Conservation (phyloP, 331 rosid species). For the Malus hybrid region DNA sequence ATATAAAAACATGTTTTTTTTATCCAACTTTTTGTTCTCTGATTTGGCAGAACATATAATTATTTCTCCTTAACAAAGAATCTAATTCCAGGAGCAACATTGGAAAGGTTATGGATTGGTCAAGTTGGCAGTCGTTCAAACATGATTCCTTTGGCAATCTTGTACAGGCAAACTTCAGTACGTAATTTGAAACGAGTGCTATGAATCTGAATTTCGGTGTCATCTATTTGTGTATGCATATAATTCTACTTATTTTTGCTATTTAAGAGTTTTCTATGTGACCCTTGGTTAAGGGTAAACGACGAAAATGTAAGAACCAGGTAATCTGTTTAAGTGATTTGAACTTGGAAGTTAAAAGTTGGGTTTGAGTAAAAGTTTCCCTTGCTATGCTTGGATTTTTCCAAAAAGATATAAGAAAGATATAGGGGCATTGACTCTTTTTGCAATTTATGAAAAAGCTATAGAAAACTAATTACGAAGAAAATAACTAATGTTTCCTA, state of each 20-base stretch:
- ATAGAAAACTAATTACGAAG: not conserved
- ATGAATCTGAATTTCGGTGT: not conserved
- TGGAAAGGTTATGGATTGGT: slow-evolving; percentile 65
- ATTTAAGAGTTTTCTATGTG: no score
- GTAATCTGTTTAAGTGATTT: no score
- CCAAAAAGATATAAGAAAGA: no score
- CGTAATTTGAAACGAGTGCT: not conserved
- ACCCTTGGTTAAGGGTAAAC: no score
- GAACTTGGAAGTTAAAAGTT: no score
- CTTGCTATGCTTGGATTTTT: not conserved
- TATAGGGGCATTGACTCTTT: not conserved
- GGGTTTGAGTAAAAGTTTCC: no score
- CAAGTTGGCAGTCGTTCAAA: slow-evolving; percentile 34
- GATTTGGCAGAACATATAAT: no score
- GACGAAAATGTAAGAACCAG: not conserved
- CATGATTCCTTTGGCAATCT: slow-evolving; percentile 57
- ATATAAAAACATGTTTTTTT: no score
- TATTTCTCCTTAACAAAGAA: not conserved
- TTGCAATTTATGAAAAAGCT: not conserved
- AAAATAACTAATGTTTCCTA: not conserved
- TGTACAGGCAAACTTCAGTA: slow-evolving; percentile 49
- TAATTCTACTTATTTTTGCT: no score
- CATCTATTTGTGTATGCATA: no score
- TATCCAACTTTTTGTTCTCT: no score
- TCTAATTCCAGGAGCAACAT: slow-evolving; percentile 41